Base-by-base conservation (phyloP, 202 grass and related monocot genomes). In the Setaria viridis region DNA sequence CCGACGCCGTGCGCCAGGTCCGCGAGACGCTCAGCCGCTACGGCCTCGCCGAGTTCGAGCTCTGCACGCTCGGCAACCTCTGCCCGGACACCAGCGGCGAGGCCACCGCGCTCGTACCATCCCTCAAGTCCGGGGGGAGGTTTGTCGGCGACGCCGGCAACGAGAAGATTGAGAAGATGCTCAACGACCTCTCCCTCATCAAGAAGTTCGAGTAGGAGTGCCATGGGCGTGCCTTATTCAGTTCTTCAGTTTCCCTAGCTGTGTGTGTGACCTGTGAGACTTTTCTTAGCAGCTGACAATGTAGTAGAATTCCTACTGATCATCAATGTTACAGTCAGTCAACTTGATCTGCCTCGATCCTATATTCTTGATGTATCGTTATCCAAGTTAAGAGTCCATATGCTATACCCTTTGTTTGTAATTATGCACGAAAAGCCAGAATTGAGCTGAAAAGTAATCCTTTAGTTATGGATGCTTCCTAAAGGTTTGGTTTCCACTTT, bases 101-200 rank as follows among this genome's bases (percentile, higher is more conserved):
- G 25, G 25, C 25, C 25, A 25, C 25, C 25, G 25, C 0, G 25
- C 25, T 25, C 25, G 25, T 25, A 25, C 25, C 25, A 25, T 25
- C 25, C 25, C 25, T 25, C 25, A 25, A 25, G 25, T 25, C 25
- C 25, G 88, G 84, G 0, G 88, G 84, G 4, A 79, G 84, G 79
- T 86, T 90, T 74, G 0, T 13, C 2, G 67, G 58, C 6, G 74
- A 90, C 12, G 0, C 30, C 50, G 60, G 88, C 81, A 48, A 19
- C 60, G 96, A 94, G 5, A 75, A 80, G 58, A 92, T 99, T 57
- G 93, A 99, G 12, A 99, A 94, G 82, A 95, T 99, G 93, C 84
- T 94, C 82, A 89, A 94, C 32, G 96, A 99, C 85, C 88, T 96
- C 41, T 96, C 93, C 2, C 91, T 92, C 62, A 99, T 95, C 77